phyloP scores from a whole-genome alignment of 345 rosid genomes.

The Ceriops tagal region DNA sequence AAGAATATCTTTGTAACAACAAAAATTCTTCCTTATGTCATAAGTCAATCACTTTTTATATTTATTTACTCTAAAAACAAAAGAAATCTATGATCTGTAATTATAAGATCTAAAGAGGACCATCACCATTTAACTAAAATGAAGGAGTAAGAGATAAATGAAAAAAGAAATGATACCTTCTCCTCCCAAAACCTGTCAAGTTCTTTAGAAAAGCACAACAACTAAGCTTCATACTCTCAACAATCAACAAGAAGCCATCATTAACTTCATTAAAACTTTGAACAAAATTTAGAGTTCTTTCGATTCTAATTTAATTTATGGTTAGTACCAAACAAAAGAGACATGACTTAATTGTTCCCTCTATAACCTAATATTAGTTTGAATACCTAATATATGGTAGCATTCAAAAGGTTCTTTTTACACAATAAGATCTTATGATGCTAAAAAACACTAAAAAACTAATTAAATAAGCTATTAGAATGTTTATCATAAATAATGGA shows the following conservation, averaged over 20 bases:
- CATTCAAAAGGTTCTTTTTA: conserved; percentile 92
- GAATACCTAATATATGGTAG: conserved; percentile 72
- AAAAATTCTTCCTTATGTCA: no score
- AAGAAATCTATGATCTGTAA: no score
- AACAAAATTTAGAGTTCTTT: conserved; percentile 66
- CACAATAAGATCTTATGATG: conserved; percentile 24
- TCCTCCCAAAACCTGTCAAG: conserved; percentile 52
- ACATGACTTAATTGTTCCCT: conserved; percentile 74
- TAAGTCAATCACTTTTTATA: no score
- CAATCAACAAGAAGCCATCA: conserved; percentile 60
- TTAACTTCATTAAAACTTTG: conserved; percentile 52
- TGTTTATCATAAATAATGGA: no score
- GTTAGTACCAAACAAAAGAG: conserved; percentile 82
- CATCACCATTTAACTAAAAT: no score
- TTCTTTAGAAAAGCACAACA: conserved; percentile 64
- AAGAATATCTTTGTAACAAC: no score
- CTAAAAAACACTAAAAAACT: neutral
- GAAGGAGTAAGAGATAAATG: no score
- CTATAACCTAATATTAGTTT: conserved; percentile 72
- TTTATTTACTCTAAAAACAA: no score
- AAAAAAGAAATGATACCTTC: conserved; percentile 43
- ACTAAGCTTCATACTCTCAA: conserved; percentile 68
- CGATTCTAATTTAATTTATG: conserved; percentile 68
- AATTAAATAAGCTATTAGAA: no score
- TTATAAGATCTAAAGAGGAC: no score